These are phyloP conservation scores for Maudiozyma saulgeensis DNA, from an alignment of 805 yeast genomes.

Conservation along the genomic window DNA sequence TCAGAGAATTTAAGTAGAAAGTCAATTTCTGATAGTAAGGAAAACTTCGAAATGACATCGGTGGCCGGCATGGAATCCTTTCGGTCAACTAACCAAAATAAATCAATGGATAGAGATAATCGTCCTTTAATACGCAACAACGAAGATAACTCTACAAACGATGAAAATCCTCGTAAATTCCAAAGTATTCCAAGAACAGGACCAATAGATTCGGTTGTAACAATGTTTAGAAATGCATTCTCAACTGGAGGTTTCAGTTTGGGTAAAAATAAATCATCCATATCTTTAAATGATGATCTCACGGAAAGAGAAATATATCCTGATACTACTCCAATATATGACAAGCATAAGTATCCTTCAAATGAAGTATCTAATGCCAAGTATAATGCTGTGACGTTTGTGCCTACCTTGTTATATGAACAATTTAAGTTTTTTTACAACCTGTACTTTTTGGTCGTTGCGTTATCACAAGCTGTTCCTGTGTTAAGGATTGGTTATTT, in stretches of 20 bases:
- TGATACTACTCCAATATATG: conserved; percentile 31
- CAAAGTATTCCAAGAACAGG: conserved; percentile 1
- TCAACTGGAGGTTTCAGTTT: conserved; percentile 4
- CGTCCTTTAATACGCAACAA: conserved; percentile 11
- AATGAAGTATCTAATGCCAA: conserved; percentile 92
- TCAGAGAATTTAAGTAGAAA: conserved; percentile 4
- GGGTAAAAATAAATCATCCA: conserved; percentile 4
- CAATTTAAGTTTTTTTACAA: conserved; percentile 97
- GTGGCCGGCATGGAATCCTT: conserved; percentile 7
- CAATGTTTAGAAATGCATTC: conserved; percentile 2
- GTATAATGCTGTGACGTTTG: conserved; percentile 76
- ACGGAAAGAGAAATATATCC: conserved; percentile 36
- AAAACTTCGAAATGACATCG: conserved; percentile 24
- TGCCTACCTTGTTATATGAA: conserved; percentile 84
- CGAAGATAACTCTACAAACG: background rate
- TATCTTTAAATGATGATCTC: conserved; percentile 19
- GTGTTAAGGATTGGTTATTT: conserved; percentile 85
- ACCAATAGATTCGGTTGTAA: background rate
- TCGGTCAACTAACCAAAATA: conserved; percentile 5
- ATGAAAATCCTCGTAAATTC: background rate
- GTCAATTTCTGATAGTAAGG: conserved; percentile 2
- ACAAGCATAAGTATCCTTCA: conserved; percentile 37
- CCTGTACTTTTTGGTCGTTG: conserved; percentile 82
- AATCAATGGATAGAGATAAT: conserved; percentile 14
- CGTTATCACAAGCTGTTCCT: conserved; percentile 86